These are phyloP conservation scores for Serendipita sp. DNA, from an alignment of 768 basidiomycete species.

Conservation along the genomic window DNA sequence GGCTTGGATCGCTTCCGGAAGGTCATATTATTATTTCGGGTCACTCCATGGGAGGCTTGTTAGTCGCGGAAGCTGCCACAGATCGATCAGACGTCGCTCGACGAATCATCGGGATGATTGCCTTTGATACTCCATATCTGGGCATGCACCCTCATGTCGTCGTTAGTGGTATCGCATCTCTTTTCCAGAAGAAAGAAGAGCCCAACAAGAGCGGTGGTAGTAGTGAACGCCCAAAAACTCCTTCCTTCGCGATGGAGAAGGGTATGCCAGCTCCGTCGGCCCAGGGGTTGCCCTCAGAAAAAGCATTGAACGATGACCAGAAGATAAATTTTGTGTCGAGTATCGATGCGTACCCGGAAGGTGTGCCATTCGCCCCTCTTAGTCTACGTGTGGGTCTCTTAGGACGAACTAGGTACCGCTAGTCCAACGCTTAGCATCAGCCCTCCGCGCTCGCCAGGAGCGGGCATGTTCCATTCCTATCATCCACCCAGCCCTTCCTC, in stretches of 20 bases:
- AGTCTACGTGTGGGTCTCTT: too few species aligned
- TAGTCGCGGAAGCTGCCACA: constrained; percentile 38
- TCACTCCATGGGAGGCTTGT: constrained; percentile 47
- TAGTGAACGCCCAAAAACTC: too few species aligned
- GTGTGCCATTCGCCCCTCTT: neutral
- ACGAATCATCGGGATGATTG: constrained; percentile 34
- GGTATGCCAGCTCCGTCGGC: neutral
- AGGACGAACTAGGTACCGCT: too few species aligned
- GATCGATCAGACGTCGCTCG: constrained; percentile 17
- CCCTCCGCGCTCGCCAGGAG: constrained; percentile 10
- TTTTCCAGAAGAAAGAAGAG: constrained; percentile 25
- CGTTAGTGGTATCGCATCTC: constrained; percentile 37
- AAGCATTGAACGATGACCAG: neutral
- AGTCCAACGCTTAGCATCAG: constrained; percentile 4
- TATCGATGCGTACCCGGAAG: neutral
- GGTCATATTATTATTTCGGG: constrained; percentile 40
- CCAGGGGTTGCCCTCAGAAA: neutral
- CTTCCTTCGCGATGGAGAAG: neutral
- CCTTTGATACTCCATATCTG: constrained; percentile 43
- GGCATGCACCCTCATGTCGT: constrained; percentile 51
- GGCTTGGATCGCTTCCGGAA: constrained; percentile 38
- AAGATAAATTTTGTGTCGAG: neutral
- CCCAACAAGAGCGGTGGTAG: neutral
- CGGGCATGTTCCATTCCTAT: neutral
- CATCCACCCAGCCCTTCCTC: neutral